These are phyloP conservation scores for Hydnomerulius pinastri DNA, from an alignment of 768 basidiomycete species.

Conservation along the genomic window DNA sequence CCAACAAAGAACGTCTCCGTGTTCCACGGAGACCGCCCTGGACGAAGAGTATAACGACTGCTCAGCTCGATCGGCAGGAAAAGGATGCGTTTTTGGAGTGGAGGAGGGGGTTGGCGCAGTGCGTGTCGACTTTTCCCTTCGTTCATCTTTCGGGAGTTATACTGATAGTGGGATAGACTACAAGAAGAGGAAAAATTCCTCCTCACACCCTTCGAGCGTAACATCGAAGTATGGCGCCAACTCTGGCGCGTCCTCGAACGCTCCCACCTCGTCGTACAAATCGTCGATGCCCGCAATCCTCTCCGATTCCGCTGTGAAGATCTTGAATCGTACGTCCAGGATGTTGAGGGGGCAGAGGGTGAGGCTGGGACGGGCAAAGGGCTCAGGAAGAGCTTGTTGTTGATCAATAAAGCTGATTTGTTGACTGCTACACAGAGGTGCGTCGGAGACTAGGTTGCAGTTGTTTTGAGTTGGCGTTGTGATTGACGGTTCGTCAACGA, in stretches of 20 bases:
- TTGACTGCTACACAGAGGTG: conserved; percentile 88
- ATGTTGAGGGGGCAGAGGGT: conserved; percentile 82
- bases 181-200: conserved; percentile 86
- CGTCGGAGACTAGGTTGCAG: no score
- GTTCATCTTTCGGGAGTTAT: background rate
- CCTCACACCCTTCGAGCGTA: conserved; percentile 96
- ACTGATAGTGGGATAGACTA: no score
- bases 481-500: conserved; percentile 39
- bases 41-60: conserved; percentile 77
- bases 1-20: conserved; percentile 71
- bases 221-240: conserved; percentile 98
- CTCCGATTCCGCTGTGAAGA: conserved; percentile 91
- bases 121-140: no score
- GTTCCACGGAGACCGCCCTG: conserved; percentile 91
- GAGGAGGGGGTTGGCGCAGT: conserved; percentile 92
- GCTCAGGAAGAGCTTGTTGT: conserved; percentile 71
- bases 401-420: conserved; percentile 96
- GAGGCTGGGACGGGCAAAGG: conserved; percentile 77
- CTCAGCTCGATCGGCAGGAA: conserved; percentile 86
- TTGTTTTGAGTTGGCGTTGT: background rate
- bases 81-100: conserved; percentile 90
- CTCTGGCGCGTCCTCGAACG: conserved; percentile 96
- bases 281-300: conserved; percentile 96
- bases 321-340: conserved; percentile 80
- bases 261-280: conserved; percentile 92